phyloP scores from a whole-genome alignment of 2,329 filamentous ascomycete species.

The Aspergillus spinulosporus region DNA sequence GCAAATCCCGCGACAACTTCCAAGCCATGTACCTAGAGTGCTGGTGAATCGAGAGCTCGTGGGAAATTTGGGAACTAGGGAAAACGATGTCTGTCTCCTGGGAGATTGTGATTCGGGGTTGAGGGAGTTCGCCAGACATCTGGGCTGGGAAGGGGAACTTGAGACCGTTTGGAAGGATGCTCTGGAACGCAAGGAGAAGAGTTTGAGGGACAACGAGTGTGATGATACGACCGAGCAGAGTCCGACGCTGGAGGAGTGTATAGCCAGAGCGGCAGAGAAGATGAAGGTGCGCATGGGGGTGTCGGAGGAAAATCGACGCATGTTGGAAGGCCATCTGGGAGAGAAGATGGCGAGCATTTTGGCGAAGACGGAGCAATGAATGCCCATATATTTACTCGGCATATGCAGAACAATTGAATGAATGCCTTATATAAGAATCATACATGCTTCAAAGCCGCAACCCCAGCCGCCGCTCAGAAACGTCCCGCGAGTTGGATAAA shows the following conservation, averaged over 20 bases:
- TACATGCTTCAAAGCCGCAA: too few species aligned
- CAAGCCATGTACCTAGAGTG: slow-evolving; percentile 64
- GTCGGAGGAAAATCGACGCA: slow-evolving; percentile 42
- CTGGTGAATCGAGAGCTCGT: slow-evolving; percentile 79
- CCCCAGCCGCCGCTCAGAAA: too few species aligned
- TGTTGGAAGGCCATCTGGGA: slow-evolving; percentile 31
- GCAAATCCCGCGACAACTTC: slow-evolving; percentile 63
- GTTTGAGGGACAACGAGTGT: slow-evolving; percentile 16
- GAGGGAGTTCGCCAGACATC: slow-evolving; percentile 66
- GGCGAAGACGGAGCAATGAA: neutral
- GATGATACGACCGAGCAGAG: slow-evolving; percentile 37
- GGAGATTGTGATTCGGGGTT: slow-evolving; percentile 76
- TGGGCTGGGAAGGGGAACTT: slow-evolving; percentile 79
- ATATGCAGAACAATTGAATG: too few species aligned
- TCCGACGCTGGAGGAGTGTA: slow-evolving; percentile 50
- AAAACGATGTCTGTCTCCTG: slow-evolving; percentile 74
- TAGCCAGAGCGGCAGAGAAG: slow-evolving; percentile 51
- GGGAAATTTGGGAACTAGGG: slow-evolving; percentile 67
- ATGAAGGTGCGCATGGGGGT: slow-evolving; percentile 47
- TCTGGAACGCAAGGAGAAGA: slow-evolving; percentile 56
- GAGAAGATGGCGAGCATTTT: slow-evolving; percentile 22
- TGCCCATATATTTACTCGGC: too few species aligned
- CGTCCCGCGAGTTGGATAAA: too few species aligned
- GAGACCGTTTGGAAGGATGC: slow-evolving; percentile 67
- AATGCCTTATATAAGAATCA: too few species aligned